These are phyloP conservation scores for Dunaliella sp. DNA, from an alignment of 139 green algal species.

Conservation along the genomic window DNA sequence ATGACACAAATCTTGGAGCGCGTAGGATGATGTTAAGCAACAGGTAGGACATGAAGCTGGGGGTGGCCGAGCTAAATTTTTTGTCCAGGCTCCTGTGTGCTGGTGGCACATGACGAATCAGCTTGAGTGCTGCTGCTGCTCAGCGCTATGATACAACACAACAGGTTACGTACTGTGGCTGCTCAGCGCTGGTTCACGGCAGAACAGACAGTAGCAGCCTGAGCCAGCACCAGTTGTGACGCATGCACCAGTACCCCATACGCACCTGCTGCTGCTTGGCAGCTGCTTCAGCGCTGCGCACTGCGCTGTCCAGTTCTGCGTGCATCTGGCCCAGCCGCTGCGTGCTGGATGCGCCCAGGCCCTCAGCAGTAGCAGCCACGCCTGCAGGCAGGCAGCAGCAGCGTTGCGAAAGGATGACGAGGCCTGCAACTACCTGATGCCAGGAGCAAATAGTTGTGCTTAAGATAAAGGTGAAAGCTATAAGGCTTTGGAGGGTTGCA, in stretches of 20 bases:
- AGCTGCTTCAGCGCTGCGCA: slow-evolving; percentile 15
- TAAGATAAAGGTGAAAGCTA: too few relatives aligned
- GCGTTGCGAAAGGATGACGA: too few relatives aligned
- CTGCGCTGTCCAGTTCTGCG: slow-evolving; percentile 9
- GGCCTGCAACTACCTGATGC: too few relatives aligned
- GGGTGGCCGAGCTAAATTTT: too few relatives aligned
- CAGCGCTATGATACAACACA: background rate
- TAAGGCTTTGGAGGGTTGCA: too few relatives aligned
- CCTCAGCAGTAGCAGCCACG: background rate
- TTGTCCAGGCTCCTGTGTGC: background rate
- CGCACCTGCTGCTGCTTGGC: slow-evolving; percentile 28
- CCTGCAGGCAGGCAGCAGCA: slow-evolving; percentile 1
- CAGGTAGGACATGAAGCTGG: too few relatives aligned
- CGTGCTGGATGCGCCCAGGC: background rate
- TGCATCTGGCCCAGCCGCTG: background rate
- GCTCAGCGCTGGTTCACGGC: background rate
- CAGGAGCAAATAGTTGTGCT: too few relatives aligned
- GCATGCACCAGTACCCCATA: background rate
- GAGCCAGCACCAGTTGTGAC: background rate
- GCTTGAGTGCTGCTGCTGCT: background rate
- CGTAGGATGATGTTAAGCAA: too few relatives aligned
- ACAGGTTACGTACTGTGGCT: background rate
- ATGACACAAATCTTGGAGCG: too few relatives aligned
- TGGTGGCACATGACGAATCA: background rate
- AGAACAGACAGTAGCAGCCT: background rate